phyloP scores from a whole-genome alignment of 2,329 filamentous ascomycete species.

The Colletotrichum sp. region DNA sequence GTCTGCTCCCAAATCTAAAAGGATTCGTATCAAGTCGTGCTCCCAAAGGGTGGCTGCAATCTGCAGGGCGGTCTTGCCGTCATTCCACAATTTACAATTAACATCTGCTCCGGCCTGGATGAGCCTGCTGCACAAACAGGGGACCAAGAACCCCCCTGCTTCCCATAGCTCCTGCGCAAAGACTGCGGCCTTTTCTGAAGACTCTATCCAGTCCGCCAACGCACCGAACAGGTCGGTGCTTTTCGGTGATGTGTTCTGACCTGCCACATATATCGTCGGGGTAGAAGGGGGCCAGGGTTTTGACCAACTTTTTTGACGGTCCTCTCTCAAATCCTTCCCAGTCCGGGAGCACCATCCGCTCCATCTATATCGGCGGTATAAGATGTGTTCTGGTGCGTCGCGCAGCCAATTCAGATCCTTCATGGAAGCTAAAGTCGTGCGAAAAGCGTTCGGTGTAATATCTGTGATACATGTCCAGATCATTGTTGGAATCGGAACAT shows the following conservation, averaged over 20 bases:
- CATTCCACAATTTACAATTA: not conserved
- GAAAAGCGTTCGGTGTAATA: not conserved
- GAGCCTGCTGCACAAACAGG: not conserved
- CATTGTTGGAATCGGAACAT: not conserved
- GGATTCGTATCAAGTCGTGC: not conserved
- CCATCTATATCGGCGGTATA: not conserved
- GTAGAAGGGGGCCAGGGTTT: not conserved
- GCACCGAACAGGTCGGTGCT: not conserved
- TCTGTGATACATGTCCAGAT: not conserved
- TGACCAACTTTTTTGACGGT: not conserved
- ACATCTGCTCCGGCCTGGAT: not conserved
- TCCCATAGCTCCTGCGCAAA: not conserved
- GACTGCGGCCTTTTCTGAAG: not conserved
- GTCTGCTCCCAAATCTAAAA: not conserved
- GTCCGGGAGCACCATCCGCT: not conserved
- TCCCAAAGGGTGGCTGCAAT: not conserved
- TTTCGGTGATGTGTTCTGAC: not conserved
- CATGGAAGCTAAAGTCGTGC: not conserved
- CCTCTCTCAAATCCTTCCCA: not conserved
- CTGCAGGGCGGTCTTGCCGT: not conserved
- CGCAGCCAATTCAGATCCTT: not conserved
- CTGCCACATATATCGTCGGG: not conserved
- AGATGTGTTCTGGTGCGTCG: not conserved
- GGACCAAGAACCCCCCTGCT: not conserved
- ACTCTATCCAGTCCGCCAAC: not conserved